These are phyloP conservation scores for Kuraishia borneana DNA, from an alignment of 805 yeast species.

Conservation along the genomic window DNA sequence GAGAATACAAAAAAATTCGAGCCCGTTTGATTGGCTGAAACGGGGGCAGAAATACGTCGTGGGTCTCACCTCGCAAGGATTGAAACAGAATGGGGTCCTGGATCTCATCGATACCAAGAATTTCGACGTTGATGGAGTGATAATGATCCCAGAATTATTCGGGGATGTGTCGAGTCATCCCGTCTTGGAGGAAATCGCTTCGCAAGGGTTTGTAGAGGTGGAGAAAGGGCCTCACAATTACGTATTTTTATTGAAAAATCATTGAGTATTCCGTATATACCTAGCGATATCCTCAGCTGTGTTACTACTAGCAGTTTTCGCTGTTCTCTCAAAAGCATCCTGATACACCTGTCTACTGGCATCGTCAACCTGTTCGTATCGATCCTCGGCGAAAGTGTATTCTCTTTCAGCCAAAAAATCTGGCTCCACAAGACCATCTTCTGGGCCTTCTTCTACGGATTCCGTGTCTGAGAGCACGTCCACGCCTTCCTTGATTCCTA, in stretches of 20 bases:
- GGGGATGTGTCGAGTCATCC: background rate
- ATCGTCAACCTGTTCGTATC: constrained; percentile 48
- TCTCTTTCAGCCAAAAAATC: constrained; percentile 37
- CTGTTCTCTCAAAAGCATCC: constrained; percentile 53
- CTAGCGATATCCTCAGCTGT: constrained; percentile 67
- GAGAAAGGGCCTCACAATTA: background rate
- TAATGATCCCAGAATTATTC: background rate
- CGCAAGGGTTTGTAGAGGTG: background rate
- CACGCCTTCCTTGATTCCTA: constrained; percentile 43
- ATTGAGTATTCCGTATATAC: constrained; percentile 27
- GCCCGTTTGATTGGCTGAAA: constrained; percentile 1
- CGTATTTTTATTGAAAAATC: background rate
- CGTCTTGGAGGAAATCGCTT: background rate
- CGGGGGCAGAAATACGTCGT: background rate
- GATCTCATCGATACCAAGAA: background rate
- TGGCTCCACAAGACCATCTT: constrained; percentile 34
- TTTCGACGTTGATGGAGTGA: background rate
- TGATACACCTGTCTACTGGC: constrained; percentile 57
- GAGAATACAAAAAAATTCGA: background rate
- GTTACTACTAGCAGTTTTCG: constrained; percentile 48
- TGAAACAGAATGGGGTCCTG: background rate
- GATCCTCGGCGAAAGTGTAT: constrained; percentile 56
- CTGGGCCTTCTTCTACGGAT: constrained; percentile 33
- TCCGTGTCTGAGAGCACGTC: constrained; percentile 41
- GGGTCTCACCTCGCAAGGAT: background rate